Conservation (phyloP, 352 stramenopile genomes). For the Globisporangium carolinianum region DNA sequence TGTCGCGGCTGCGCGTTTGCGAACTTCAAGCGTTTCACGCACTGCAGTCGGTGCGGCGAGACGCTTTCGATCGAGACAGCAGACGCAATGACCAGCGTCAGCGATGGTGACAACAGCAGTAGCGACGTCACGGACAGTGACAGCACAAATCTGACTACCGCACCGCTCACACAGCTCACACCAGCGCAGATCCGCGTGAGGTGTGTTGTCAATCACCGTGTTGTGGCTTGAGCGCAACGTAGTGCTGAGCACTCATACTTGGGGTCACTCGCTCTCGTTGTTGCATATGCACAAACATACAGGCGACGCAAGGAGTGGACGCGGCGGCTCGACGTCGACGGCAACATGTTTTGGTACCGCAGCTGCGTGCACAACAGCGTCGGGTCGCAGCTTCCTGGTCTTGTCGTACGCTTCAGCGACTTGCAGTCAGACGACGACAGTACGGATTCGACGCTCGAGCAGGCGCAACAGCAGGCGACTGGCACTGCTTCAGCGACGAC, state of each 20-base stretch:
- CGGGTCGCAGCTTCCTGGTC: not conserved
- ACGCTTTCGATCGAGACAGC: too few relatives aligned
- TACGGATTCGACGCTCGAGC: not conserved
- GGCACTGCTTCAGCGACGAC: not conserved
- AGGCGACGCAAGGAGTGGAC: constrained; percentile 30
- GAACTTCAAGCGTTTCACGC: constrained; percentile 9
- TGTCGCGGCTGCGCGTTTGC: constrained; percentile 6
- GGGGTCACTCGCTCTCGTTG: not conserved
- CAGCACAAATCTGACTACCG: too few relatives aligned
- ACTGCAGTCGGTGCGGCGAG: constrained; percentile 48
- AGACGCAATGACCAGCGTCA: too few relatives aligned
- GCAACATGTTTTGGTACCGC: constrained; percentile 21
- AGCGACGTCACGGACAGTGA: too few relatives aligned
- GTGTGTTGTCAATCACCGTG: not conserved
- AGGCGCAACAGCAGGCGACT: not conserved
- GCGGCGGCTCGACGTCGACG: constrained; percentile 23
- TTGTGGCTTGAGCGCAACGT: not conserved
- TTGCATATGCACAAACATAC: not conserved
- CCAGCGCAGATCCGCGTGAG: too few relatives aligned
- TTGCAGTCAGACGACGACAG: not conserved
- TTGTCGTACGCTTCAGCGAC: not conserved
- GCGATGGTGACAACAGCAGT: too few relatives aligned
- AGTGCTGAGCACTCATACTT: not conserved
- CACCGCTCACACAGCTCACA: not conserved
- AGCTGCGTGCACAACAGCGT: constrained; percentile 5